Evolutionary conservation across 805 yeast species (phyloP), one percentile per base, ranked within the genome.

Genomic region (Metschnikowia peoriensis): DNA sequence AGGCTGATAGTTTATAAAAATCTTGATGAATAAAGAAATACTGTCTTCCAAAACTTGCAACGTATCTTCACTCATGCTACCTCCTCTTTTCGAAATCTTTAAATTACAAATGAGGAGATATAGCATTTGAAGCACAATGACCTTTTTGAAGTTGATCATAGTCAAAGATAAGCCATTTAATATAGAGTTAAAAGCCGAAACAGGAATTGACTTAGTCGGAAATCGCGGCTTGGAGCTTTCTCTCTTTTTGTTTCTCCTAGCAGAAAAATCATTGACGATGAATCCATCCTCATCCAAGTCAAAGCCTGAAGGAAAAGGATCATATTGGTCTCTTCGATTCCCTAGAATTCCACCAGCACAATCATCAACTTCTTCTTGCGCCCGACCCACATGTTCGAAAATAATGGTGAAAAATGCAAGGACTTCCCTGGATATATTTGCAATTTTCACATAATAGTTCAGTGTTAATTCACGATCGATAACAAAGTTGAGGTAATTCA

Each of bases 261-360:
- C 76, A 7, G 72, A 69, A 55, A 73, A 74, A 60, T 74, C 78
- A 53, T 75, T 75, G 14, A 74, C 72, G 6, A 75, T 73, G 59
- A 73, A 73, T 27, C 79, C 79, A 55, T 74, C 79, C 44, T 75
- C 78, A 52, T 75, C 77, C 16, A 72, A 69, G 57, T 72, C 77
- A 29, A 73, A 54, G 8, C 74, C 76, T 28, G 45, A 47, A 4
- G 54, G 34, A 29, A 47, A 45, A 7, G 52, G 41, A 35, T 45
- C 51, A 11, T 44, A 38, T 4, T 41, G 39, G 2, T 38, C 12
- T 14, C 47, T 51, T 38, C 40, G 49, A 9, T 29, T 28, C 14
- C 42, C 42, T 11, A 44, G 50, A 27, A 45, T 45, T 6, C 40
- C 40, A 17, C 16, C 38, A 15, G 44, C 28, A 22, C n/a, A 34